Evolutionary conservation across 2,329 filamentous ascomycete genomes (phyloP).

Genomic region (Hansfordia pulvinata): DNA sequence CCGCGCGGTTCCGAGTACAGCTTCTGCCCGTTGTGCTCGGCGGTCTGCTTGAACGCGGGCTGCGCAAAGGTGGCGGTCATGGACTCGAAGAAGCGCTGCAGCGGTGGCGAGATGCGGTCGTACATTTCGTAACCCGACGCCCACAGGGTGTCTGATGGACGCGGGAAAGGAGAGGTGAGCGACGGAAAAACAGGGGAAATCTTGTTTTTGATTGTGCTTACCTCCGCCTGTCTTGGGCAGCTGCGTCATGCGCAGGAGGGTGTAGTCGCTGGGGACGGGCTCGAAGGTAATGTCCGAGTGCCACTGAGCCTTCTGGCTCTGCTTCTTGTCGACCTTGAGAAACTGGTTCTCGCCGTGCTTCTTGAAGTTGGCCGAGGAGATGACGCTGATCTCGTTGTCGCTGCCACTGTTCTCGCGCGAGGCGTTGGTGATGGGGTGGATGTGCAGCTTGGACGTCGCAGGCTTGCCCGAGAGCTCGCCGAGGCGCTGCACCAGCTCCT

Average conservation of each 20-base stretch:
- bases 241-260: conserved; percentile 37
- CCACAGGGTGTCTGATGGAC: conserved; percentile 47
- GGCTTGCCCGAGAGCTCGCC: conserved; percentile 46
- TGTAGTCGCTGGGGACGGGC: conserved; percentile 48
- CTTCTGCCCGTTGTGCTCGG: conserved; percentile 26
- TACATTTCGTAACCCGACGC: conserved; percentile 55
- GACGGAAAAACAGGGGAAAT: too few species aligned
- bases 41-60: conserved; percentile 34
- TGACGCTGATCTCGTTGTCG: conserved; percentile 50
- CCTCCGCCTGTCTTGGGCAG: conserved; percentile 40
- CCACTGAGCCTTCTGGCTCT: conserved; percentile 35
- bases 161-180: too few species aligned
- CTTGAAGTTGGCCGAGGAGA: conserved; percentile 41
- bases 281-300: conserved; percentile 56
- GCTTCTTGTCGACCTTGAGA: conserved; percentile 26
- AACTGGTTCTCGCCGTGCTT: conserved; percentile 31
- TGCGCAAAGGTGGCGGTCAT: conserved; percentile 41
- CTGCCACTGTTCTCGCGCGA: conserved; percentile 35
- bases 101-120: conserved; percentile 43
- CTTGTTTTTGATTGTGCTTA: too few species aligned
- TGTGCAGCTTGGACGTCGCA: conserved; percentile 38
- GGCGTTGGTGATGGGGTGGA: conserved; percentile 43
- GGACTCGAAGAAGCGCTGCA: conserved; percentile 42
- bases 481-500: conserved; percentile 46
- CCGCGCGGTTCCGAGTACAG: conserved; percentile 32